Conservation (phyloP, 768 basidiomycete genomes). For the Psilocybe cubensis region DNA sequence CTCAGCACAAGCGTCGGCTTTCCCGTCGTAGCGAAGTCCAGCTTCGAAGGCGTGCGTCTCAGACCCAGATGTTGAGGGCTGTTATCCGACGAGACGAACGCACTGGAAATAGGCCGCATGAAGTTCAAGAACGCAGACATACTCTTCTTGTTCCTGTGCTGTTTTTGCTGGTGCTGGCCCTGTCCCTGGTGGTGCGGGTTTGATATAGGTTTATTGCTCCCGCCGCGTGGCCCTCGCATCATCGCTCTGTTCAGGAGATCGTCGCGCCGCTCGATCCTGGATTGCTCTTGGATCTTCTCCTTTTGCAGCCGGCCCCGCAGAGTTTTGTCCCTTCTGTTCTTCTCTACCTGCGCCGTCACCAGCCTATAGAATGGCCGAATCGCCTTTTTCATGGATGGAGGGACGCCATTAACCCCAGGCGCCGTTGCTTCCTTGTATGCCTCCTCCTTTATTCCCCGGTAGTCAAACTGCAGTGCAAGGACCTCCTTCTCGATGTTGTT, state of each 20-base stretch:
- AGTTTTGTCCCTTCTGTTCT: conserved; percentile 76
- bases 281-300: conserved; percentile 79
- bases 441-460: conserved; percentile 76
- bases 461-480: conserved; percentile 62
- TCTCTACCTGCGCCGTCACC: conserved; percentile 73
- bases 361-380: conserved; percentile 70
- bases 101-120: conserved; percentile 89
- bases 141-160: conserved; percentile 87
- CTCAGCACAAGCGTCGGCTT: conserved; percentile 80
- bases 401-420: conserved; percentile 40
- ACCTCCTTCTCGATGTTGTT: conserved; percentile 78
- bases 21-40: conserved; percentile 73
- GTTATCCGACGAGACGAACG: conserved; percentile 75
- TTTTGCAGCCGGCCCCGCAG: conserved; percentile 70
- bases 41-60: conserved; percentile 69
- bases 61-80: conserved; percentile 42
- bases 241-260: conserved; percentile 78
- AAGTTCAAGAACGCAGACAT: conserved; percentile 84
- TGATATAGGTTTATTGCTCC: conserved; percentile 38
- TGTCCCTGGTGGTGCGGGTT: too few relatives aligned
- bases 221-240: conserved; percentile 54
- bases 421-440: conserved; percentile 65
- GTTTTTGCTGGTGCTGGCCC: conserved; percentile 54
- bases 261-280: conserved; percentile 71
- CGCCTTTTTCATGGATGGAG: conserved; percentile 52